Percentiles rank a stretch among this genome's conserved stretches.
phyloP scores from a whole-genome alignment of 2,329 filamentous ascomycete genomes.

The Lachnellula cervina region DNA sequence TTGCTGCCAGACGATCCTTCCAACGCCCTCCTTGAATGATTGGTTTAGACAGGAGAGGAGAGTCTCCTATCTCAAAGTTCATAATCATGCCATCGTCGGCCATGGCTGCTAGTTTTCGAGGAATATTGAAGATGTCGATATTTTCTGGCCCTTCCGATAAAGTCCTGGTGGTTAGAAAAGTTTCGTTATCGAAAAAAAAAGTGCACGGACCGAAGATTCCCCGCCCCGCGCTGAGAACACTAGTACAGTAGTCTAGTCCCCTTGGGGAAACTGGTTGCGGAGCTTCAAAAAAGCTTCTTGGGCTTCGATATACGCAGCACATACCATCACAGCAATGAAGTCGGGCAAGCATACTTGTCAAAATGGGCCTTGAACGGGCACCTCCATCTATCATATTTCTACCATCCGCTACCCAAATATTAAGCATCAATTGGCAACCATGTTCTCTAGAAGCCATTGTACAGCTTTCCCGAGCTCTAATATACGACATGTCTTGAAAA shows the following conservation, averaged over 20 bases:
- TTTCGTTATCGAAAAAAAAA: constrained; percentile 18
- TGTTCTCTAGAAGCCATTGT: constrained; percentile 2
- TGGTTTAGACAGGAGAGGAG: constrained; percentile 55
- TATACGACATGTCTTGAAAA: neutral
- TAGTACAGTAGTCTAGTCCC: constrained; percentile 18
- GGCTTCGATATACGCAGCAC: constrained; percentile 30
- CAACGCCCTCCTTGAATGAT: constrained; percentile 86
- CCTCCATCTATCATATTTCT: neutral
- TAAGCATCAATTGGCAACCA: constrained; percentile 5
- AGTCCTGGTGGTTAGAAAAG: constrained; percentile 23
- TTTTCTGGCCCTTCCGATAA: constrained; percentile 3
- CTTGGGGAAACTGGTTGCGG: neutral
- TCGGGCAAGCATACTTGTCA: constrained; percentile 5
- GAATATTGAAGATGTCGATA: neutral
- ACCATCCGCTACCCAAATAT: neutral
- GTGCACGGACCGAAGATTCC: constrained; percentile 10
- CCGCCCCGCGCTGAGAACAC: constrained; percentile 14
- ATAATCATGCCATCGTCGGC: constrained; percentile 92
- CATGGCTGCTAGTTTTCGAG: constrained; percentile 48
- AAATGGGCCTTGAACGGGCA: constrained; percentile 26
- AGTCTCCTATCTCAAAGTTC: constrained; percentile 78
- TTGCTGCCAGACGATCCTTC: constrained; percentile 80
- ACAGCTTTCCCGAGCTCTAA: neutral
- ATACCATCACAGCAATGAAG: constrained; percentile 28
- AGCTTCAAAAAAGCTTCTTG: constrained; percentile 13